A percentile compares a stretch with the other conserved stretches of the same genome.
phyloP scores from a whole-genome alignment of 2,329 filamentous ascomycete species.

The Ophiostoma populinum region DNA sequence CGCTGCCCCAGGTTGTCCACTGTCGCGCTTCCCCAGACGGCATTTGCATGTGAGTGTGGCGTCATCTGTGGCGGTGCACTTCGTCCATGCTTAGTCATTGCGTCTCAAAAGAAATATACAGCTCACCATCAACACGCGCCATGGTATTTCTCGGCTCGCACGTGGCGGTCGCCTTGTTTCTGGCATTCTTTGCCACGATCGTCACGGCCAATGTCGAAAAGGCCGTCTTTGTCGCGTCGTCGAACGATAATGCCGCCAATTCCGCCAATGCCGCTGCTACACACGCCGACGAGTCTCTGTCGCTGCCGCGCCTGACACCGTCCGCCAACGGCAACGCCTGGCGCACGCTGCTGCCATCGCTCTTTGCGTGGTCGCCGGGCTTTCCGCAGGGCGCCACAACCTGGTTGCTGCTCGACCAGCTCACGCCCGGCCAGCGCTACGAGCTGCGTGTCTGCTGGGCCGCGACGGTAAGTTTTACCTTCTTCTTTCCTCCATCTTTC shows the following conservation, averaged over 20 bases:
- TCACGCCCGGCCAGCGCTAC: constrained; percentile 61
- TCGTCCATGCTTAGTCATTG: no score
- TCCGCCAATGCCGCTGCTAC: no score
- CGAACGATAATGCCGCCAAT: no score
- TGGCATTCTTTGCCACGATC: constrained; percentile 7
- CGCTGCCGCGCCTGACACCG: constrained; percentile 6
- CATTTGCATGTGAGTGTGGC: constrained; percentile 12
- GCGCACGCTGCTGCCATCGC: constrained; percentile 46
- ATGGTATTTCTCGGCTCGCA: background rate
- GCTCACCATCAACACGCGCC: background rate
- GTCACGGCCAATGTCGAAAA: constrained; percentile 71
- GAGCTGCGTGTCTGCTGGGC: constrained; percentile 89
- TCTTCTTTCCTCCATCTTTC: constrained; percentile 1
- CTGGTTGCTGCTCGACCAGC: constrained; percentile 61
- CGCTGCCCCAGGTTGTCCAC: no score
- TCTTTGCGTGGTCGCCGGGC: constrained; percentile 41
- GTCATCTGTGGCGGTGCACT: no score
- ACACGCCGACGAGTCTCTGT: no score
- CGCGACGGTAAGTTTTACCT: constrained; percentile 46
- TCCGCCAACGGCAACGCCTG: constrained; percentile 21
- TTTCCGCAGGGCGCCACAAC: constrained; percentile 46
- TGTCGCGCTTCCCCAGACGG: background rate
- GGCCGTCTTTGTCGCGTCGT: constrained; percentile 54
- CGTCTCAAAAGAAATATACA: background rate
- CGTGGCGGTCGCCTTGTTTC: constrained; percentile 5